Conservation (phyloP, 805 yeast genomes). For the Candida ovalis region DNA sequence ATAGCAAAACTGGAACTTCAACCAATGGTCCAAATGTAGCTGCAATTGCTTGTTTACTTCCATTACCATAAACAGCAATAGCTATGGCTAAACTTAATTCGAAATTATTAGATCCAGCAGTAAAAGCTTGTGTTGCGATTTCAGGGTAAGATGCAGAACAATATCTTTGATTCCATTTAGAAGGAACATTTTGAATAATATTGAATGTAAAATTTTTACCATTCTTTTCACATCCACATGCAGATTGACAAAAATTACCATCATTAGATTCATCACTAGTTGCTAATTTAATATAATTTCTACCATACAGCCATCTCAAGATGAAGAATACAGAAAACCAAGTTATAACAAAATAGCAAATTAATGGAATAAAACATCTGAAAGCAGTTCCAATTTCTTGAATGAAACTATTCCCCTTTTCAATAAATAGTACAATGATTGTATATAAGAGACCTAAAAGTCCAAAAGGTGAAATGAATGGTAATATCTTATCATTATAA, state of each 20-base stretch:
- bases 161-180: slow-evolving; percentile 21
- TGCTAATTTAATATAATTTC: slow-evolving; percentile 1
- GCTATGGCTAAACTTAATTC: slow-evolving; percentile 55
- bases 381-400: slow-evolving; percentile 46
- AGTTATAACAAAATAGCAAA: slow-evolving; percentile 42
- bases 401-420: slow-evolving; percentile 45
- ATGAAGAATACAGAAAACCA: slow-evolving; percentile 43
- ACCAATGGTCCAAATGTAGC: slow-evolving; percentile 57
- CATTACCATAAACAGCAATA: slow-evolving; percentile 47
- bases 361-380: slow-evolving; percentile 47
- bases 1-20: slow-evolving; percentile 51
- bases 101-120: slow-evolving; percentile 57
- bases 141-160: slow-evolving; percentile 40
- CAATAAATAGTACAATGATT: slow-evolving; percentile 47
- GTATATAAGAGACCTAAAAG: slow-evolving; percentile 50
- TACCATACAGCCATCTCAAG: slow-evolving; percentile 29
- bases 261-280: background rate
- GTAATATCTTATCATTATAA: slow-evolving; percentile 35
- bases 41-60: slow-evolving; percentile 51
- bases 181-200: background rate
- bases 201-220: background rate
- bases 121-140: slow-evolving; percentile 48
- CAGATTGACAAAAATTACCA: slow-evolving; percentile 1
- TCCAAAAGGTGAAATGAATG: slow-evolving; percentile 46
- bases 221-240: slow-evolving; percentile 40